Conservation (phyloP, 2,329 filamentous ascomycete species). For the Byssoonygena ceratinophila region DNA sequence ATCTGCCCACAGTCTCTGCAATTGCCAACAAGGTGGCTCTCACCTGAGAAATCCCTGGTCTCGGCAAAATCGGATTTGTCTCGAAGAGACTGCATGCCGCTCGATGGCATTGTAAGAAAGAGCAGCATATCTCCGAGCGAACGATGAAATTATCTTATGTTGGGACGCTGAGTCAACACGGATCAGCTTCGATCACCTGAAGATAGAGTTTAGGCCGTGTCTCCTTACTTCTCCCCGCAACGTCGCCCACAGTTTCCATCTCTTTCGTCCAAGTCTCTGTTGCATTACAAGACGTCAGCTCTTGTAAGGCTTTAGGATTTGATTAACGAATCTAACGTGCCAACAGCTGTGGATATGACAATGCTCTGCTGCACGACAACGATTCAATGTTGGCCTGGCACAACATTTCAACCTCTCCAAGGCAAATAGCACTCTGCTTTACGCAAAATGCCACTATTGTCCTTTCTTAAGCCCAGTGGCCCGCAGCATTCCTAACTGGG, state of each 20-base stretch:
- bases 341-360: background rate
- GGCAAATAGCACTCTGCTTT: background rate
- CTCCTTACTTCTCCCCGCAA: background rate
- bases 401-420: background rate
- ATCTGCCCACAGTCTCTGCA: background rate
- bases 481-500: background rate
- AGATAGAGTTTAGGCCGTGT: slow-evolving; percentile 8
- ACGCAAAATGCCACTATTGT: background rate
- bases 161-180: slow-evolving; percentile 3
- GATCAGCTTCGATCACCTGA: background rate
- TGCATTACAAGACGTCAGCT: background rate
- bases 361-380: background rate
- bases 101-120: background rate
- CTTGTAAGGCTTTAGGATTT: background rate
- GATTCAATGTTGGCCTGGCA: background rate
- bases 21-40: background rate
- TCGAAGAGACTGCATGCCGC: background rate
- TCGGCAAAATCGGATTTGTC: background rate
- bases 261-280: background rate
- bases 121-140: background rate
- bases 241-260: background rate
- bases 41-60: background rate
- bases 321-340: background rate
- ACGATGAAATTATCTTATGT: background rate
- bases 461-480: background rate